Evolutionary conservation across 495 filamentous ascomycete species (phyloP).

Genomic region (Podospora pseudopauciseta): DNA sequence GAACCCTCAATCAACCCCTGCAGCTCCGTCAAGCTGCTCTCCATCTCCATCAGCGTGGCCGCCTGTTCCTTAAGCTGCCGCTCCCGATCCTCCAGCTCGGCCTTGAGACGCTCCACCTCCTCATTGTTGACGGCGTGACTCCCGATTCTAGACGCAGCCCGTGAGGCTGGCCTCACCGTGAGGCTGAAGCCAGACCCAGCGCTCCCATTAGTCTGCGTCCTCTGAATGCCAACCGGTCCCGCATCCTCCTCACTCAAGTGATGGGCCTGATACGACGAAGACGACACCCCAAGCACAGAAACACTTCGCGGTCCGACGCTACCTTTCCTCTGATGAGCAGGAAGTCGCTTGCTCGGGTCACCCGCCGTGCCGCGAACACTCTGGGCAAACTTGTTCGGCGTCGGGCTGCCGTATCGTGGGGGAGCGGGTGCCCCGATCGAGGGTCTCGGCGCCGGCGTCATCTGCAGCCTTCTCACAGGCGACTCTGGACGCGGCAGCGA

Average conservation of each 20-base stretch:
- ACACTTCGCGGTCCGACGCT: conserved; percentile 53
- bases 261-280: conserved; percentile 22
- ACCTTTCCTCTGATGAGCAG: conserved; percentile 45
- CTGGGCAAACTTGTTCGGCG: conserved; percentile 60
- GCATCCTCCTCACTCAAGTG: conserved; percentile 54
- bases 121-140: conserved; percentile 49
- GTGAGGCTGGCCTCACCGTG: conserved; percentile 48
- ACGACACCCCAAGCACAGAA: conserved; percentile 47
- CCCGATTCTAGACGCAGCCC: conserved; percentile 32
- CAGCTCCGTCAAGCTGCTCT: conserved; percentile 68
- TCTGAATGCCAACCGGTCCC: conserved; percentile 52
- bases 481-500: conserved; percentile 86
- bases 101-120: conserved; percentile 61
- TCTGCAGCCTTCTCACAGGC: conserved; percentile 60
- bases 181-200: conserved; percentile 46
- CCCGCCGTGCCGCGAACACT: conserved; percentile 57
- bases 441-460: conserved; percentile 54
- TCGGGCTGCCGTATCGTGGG: conserved; percentile 61
- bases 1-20: conserved; percentile 62
- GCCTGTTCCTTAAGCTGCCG: conserved; percentile 84
- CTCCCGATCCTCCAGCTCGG: conserved; percentile 78
- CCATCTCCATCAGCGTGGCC: conserved; percentile 77
- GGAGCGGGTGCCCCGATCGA: conserved; percentile 51
- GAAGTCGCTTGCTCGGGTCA: conserved; percentile 52
- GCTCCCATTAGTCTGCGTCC: conserved; percentile 51